phyloP scores from a whole-genome alignment of 1,139 yeast species.

The Ogataea hybrid region DNA sequence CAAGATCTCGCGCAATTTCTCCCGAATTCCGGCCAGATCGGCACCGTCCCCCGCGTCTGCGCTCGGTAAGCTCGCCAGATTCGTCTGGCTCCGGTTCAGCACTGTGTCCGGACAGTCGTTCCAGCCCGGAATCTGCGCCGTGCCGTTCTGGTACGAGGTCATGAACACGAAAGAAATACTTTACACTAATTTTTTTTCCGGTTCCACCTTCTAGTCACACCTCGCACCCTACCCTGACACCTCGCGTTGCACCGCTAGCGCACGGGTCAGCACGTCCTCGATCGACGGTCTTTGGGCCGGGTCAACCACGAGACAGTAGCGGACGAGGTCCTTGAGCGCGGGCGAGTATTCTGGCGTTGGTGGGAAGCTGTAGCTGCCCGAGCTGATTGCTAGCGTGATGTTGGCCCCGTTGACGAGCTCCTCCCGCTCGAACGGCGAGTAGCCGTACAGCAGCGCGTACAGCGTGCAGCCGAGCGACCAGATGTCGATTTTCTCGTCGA shows the following conservation, averaged over 20 bases:
- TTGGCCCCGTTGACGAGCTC: slow-evolving; percentile 83
- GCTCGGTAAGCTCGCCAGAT: not conserved
- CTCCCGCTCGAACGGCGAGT: slow-evolving; percentile 84
- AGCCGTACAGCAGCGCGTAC: slow-evolving; percentile 73
- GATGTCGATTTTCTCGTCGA: slow-evolving; percentile 77
- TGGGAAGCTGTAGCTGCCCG: slow-evolving; percentile 71
- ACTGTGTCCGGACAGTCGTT: slow-evolving; percentile 20
- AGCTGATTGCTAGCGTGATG: slow-evolving; percentile 69
- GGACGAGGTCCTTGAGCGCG: slow-evolving; percentile 53
- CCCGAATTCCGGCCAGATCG: slow-evolving; percentile 9
- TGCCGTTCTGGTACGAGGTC: slow-evolving; percentile 17
- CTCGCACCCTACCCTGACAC: not conserved
- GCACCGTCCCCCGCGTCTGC: not conserved
- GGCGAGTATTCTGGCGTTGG: slow-evolving; percentile 50
- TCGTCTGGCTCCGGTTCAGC: slow-evolving; percentile 1
- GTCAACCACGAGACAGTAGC: slow-evolving; percentile 58
- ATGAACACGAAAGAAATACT: not conserved
- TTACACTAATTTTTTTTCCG: not conserved
- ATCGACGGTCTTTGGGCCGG: slow-evolving; percentile 60
- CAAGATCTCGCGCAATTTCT: slow-evolving; percentile 10
- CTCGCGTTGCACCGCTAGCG: slow-evolving; percentile 36
- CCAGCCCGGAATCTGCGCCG: slow-evolving; percentile 17
- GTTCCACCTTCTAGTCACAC: not conserved
- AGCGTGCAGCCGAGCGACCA: slow-evolving; percentile 91
- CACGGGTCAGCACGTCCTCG: slow-evolving; percentile 52